These are phyloP conservation scores for Hermanozyma aechmeae DNA, from an alignment of 805 yeast genomes.

Conservation along the genomic window DNA sequence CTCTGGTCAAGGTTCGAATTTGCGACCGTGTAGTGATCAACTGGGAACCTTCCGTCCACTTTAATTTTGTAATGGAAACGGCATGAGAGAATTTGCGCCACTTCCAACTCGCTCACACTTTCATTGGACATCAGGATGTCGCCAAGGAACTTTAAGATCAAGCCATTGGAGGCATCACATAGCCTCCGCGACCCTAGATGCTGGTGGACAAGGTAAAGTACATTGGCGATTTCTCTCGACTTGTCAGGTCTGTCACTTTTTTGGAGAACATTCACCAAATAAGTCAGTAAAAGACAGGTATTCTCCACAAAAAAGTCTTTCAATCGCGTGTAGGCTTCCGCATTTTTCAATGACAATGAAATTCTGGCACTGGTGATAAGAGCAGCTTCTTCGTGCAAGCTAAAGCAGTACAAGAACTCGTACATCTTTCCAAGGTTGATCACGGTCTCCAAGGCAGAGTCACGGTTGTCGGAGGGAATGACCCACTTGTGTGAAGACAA, in stretches of 20 bases:
- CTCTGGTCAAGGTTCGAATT: constrained; percentile 16
- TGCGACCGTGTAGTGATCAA: constrained; percentile 47
- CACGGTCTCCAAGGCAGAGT: constrained; percentile 7
- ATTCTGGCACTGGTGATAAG: constrained; percentile 23
- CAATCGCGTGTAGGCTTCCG: constrained; percentile 32
- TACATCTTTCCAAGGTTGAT: constrained; percentile 19
- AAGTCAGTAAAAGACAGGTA: constrained; percentile 27
- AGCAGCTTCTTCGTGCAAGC: constrained; percentile 45
- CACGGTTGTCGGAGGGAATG: constrained; percentile 4
- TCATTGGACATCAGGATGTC: constrained; percentile 37
- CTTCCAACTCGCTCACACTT: constrained; percentile 49
- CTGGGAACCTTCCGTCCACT: constrained; percentile 51
- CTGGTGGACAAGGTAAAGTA: constrained; percentile 54
- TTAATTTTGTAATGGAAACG: constrained; percentile 60
- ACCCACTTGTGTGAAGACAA: constrained; percentile 26
- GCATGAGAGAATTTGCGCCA: constrained; percentile 74
- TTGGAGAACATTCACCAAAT: constrained; percentile 15
- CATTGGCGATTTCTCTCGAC: constrained; percentile 30
- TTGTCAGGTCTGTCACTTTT: neutral
- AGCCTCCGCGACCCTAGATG: constrained; percentile 61
- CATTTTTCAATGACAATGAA: constrained; percentile 36
- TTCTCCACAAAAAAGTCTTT: constrained; percentile 36
- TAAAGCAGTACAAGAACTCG: constrained; percentile 37
- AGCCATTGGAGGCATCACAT: constrained; percentile 59
- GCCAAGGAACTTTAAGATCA: constrained; percentile 54